Evolutionary conservation across 345 rosid genomes (phyloP).

Genomic region (Eucalyptus lansdowneana): DNA sequence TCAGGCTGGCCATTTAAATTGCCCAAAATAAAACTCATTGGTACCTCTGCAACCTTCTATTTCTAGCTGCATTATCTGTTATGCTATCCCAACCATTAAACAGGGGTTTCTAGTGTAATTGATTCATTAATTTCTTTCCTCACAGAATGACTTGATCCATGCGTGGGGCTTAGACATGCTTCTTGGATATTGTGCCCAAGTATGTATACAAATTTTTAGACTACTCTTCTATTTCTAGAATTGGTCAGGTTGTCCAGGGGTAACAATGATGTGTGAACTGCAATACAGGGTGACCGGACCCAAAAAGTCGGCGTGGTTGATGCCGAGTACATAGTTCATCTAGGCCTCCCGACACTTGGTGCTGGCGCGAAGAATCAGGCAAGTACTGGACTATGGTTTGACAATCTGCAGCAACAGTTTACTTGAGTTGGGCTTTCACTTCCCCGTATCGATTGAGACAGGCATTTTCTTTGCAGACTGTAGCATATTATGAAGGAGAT

Average conservation of each 20-base stretch:
- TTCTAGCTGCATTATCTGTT: not conserved
- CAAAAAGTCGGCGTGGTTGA: slow-evolving; percentile 90
- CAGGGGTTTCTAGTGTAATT: not conserved
- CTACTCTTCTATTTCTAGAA: not conserved
- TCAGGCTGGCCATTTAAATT: not conserved
- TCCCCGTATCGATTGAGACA: not conserved
- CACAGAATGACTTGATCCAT: slow-evolving; percentile 84
- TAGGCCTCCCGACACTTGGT: slow-evolving; percentile 80
- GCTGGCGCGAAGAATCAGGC: slow-evolving; percentile 23
- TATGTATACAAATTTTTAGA: slow-evolving; percentile 4
- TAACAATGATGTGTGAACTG: not conserved
- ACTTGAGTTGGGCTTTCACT: not conserved
- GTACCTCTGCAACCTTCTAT: not conserved
- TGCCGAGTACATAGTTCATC: slow-evolving; percentile 76
- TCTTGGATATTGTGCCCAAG: slow-evolving; percentile 92
- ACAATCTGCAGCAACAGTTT: not conserved
- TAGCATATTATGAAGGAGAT: not conserved
- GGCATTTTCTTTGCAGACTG: not conserved
- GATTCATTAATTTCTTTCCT: not conserved
- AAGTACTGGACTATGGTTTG: not conserved
- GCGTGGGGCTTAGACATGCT: slow-evolving; percentile 90
- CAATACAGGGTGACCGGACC: slow-evolving; percentile 73
- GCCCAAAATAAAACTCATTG: not conserved
- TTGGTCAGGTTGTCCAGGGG: not conserved
- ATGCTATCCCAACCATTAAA: not conserved